Evolutionary conservation across 2,329 filamentous ascomycete species (phyloP), one percentile per base, ranked within the genome.

Genomic region (Penicillium sp.): DNA sequence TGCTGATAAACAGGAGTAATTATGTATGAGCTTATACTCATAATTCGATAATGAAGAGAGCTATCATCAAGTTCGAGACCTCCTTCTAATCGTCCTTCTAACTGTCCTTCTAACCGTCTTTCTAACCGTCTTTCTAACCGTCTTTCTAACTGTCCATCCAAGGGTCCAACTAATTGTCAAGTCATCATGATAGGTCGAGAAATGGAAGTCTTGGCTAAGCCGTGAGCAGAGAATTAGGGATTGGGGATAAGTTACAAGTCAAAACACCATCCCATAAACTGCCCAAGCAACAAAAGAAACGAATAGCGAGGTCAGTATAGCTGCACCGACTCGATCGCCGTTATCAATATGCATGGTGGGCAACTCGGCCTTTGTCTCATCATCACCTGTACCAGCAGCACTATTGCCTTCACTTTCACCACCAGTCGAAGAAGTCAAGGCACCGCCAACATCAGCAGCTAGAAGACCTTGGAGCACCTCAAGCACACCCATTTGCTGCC

Each of bases 391-490:
- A 6, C 75, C 75, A 3, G 74, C 73, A 43, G 60, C 60, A 22
- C 71, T 67, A 58, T 78, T 65, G 0, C 73, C 78, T 32, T 71
- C 63, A 62, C 80, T 83, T 13, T 21, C 6, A 48, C 14, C 42
- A 45, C 48, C 24, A 32, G 27, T 24, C 44, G 48, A 48, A 6
- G 76, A 71, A 3, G 74, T 76, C 14, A 75, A 66, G 0, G 75
- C 74, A 5, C 76, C 77, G 6, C 72, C 65, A 3, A 69, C 67
- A 10, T 69, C 70, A 27, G 75, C 74, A 21, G 76, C 64, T 29
- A 72, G 55, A 24, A 83, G 86, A 21, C 81, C 81, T 41, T 88
- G 78, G 3, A 88, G 79, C 6, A 87, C 79, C 62, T 88, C 85
- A 65, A 73, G 48, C 2, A 68, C 69, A 14, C 67, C 65, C 70